Base-by-base conservation (phyloP, 1,284 basidiomycete species). In the Tilletia indica region DNA sequence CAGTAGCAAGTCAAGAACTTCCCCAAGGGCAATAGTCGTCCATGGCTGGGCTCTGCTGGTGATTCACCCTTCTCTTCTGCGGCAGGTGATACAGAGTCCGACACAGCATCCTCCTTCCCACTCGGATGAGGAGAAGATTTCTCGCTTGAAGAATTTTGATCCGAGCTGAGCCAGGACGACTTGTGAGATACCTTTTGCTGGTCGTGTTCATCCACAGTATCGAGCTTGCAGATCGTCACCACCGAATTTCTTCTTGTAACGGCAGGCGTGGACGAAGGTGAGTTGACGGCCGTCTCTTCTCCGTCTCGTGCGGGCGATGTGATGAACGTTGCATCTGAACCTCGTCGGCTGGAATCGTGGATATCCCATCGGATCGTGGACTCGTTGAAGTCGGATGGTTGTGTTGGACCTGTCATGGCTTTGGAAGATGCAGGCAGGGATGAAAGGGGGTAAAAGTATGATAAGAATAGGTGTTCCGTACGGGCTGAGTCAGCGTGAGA, bases 191-290 rank as follows among this genome's bases (percentile, higher is more conserved):
- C 42, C 14, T 45, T 45, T 3, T 31, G 25, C 25, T 72, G 61
- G 6, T 73, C 74, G 38, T 69, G 70, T 54, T 75, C 75, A 64
- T 77, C 72, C 54, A 75, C 63, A 0, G 70, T 48, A 19, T 72
- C 71, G 31, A n/a, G 42, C 3, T 45, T 45, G 42, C 42, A 45
- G 42, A 45, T 14, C 14, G 42, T 45, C 14, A 14, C 42, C 9
- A 45, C 42, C 42, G 42, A 45, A 14, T 14, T 14, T 31, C 1
- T 68, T 58, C 47, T 68, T 38, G n/a, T n/a, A 4, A 42, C 56
- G 42, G 19, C 45, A 14, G 12, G 67, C 58, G 19, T 16, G 5
- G 25, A 56, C 63, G 19, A 77, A 51, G 14, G 66, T 58, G 36
- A 77, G 75, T 34, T 75, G 70, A 70, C 76, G 42, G 42, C 42